phyloP scores from a whole-genome alignment of 495 filamentous ascomycete genomes.

The Hypoxylon lienhwacheense region DNA sequence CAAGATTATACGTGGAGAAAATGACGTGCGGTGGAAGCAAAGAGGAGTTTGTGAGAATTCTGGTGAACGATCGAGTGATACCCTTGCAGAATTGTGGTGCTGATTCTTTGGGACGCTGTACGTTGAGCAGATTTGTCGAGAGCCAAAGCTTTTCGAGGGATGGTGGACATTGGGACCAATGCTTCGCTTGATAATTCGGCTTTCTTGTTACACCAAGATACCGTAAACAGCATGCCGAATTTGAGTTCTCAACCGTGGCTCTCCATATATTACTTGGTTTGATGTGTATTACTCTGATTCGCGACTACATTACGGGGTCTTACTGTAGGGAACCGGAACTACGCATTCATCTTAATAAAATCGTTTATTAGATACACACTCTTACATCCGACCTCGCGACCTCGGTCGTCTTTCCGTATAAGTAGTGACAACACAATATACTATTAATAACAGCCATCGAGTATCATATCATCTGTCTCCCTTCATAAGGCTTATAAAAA shows the following conservation, averaged over 20 bases:
- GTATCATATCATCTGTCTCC: slow-evolving; percentile 3
- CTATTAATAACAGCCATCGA: slow-evolving; percentile 23
- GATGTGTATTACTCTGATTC: slow-evolving; percentile 12
- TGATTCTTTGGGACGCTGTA: slow-evolving; percentile 70
- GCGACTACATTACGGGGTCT: slow-evolving; percentile 2
- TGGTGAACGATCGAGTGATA: slow-evolving; percentile 82
- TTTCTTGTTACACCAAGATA: slow-evolving; percentile 2
- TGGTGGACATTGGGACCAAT: slow-evolving; percentile 72
- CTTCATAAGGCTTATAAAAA: slow-evolving; percentile 3
- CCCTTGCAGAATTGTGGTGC: slow-evolving; percentile 66
- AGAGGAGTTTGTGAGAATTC: slow-evolving; percentile 68
- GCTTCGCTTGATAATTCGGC: slow-evolving; percentile 52
- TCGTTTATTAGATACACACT: no score
- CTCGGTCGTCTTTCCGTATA: background rate
- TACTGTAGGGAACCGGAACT: background rate
- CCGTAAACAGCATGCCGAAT: slow-evolving; percentile 10
- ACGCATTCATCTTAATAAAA: no score
- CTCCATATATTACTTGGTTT: slow-evolving; percentile 7
- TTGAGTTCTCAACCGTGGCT: slow-evolving; percentile 10
- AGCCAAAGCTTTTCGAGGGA: slow-evolving; percentile 68
- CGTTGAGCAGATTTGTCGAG: slow-evolving; percentile 63
- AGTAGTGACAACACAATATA: slow-evolving; percentile 7
- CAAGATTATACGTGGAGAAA: slow-evolving; percentile 79
- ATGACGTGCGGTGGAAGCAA: slow-evolving; percentile 61
- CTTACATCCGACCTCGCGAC: slow-evolving; percentile 1